A percentile compares a stretch with the other conserved stretches of the same genome.
These are phyloP conservation scores for Cicer pinnatifidum DNA, from an alignment of 306 rosid genomes.

Conservation along the genomic window DNA sequence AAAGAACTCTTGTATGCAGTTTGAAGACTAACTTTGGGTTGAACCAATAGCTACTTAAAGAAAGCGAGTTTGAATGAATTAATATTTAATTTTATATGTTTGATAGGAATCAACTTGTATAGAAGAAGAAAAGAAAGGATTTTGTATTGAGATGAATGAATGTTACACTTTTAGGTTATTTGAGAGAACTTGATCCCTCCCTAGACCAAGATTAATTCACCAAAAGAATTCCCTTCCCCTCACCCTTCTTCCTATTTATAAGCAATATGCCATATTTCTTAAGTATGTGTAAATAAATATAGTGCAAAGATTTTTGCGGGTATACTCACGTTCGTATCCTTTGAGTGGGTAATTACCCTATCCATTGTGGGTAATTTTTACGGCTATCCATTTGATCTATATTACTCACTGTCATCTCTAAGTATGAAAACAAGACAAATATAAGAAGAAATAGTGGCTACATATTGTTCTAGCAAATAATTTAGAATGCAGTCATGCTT, in stretches of 20 bases:
- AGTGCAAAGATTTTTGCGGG: no score
- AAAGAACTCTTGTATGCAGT: background rate
- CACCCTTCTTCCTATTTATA: background rate
- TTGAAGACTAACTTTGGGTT: conserved; percentile 4
- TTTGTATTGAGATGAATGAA: background rate
- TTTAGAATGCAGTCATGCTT: conserved; percentile 24
- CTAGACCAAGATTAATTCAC: background rate
- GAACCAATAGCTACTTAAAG: conserved; percentile 20
- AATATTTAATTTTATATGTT: background rate
- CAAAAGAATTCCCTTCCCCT: background rate
- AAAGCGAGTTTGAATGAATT: conserved; percentile 1
- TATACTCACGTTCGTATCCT: no score
- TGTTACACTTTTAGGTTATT: background rate
- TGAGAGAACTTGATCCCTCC: background rate
- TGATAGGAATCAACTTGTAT: background rate
- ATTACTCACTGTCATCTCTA: conserved; percentile 7
- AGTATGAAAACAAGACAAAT: background rate
- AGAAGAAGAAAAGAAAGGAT: background rate
- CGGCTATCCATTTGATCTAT: background rate
- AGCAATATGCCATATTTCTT: background rate
- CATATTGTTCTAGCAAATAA: conserved; percentile 19
- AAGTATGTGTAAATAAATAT: no score
- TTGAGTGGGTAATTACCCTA: no score
- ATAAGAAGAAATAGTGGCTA: conserved; percentile 5
- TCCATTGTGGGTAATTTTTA: background rate